Evolutionary conservation across 352 stramenopile species (phyloP).

Genomic region (Phytophthora ramorum): DNA sequence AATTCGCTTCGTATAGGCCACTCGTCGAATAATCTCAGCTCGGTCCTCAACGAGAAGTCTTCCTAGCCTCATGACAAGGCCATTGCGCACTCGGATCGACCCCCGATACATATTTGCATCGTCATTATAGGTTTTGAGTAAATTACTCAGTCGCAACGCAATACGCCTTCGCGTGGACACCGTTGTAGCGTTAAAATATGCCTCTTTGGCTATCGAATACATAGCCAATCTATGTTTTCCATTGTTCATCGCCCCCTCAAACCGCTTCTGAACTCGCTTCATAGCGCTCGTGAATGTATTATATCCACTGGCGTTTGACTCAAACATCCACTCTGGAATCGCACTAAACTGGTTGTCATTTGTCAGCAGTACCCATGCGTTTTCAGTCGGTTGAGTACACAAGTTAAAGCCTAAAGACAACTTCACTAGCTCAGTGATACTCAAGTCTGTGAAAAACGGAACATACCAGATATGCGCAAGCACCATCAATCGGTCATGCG

Average conservation of each 20-base stretch:
- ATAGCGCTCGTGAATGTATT: not conserved
- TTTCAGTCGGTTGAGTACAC: constrained; percentile 8
- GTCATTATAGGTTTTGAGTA: constrained; percentile 19
- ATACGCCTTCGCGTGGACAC: constrained; percentile 17
- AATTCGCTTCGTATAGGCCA: constrained; percentile 32
- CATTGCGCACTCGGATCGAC: constrained; percentile 15
- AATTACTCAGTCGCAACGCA: constrained; percentile 11
- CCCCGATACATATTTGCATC: constrained; percentile 15
- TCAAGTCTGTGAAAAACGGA: constrained; percentile 41
- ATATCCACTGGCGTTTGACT: not conserved
- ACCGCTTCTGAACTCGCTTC: constrained; percentile 18
- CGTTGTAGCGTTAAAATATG: constrained; percentile 15
- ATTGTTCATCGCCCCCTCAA: constrained; percentile 10
- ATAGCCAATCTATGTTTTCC: constrained; percentile 3
- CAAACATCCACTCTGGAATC: constrained; percentile 30
- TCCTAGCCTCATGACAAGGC: constrained; percentile 23
- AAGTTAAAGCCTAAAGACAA: constrained; percentile 35
- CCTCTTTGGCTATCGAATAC: constrained; percentile 20
- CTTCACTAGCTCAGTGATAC: constrained; percentile 31
- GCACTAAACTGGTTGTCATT: constrained; percentile 15
- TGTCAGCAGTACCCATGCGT: constrained; percentile 6
- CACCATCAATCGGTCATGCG: constrained; percentile 18
- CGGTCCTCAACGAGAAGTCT: constrained; percentile 42
- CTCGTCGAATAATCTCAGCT: constrained; percentile 42
- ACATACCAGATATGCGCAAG: constrained; percentile 34